Base-by-base conservation (phyloP, 768 basidiomycete genomes). In the Porphyrellus cyaneotinctus region DNA sequence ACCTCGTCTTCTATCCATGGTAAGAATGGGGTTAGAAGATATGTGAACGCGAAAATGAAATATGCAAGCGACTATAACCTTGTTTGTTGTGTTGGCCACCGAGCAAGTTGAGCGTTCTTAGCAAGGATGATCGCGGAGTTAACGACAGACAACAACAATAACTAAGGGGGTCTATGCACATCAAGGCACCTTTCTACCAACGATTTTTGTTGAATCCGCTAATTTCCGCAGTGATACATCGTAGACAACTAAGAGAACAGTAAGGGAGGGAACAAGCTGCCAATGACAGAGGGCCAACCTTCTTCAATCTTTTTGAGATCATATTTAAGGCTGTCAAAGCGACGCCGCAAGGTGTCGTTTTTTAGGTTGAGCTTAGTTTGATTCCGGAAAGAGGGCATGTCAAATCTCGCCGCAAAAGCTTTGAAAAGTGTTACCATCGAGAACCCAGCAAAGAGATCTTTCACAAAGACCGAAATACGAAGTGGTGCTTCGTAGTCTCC, bases 281-380 rank as follows among this genome's bases (percentile, higher is more conserved):
- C 26, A 28, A 32, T 44, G 49, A 41, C n/a, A 39, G 43, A 15
- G 23, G 26, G 58, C 74, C 43, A 51, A 81, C 90, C 89, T 83
- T 91, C 90, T 72, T 91, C 89, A 17, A 92, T 87, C 62, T 90
- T 91, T 68, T 91, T 91, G 56, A 92, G 79, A 64, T 91, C 90
- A 57, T 91, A 92, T 63, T 92, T 91, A 31, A 91, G 72, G 57
- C 86, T 82, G 63, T 91, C 89, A 63, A 87, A 92, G 48, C 88
- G 73, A 53, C 87, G 79, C 5, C 89, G 82, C 17, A 92, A 71
- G 0, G 74, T 63, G 61, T 91, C 90, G 52, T 91, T 91, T 64
- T 91, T 91, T 18, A 92, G 73, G 61, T 91, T 92, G 14, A 92
- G 75, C 89, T 66, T 89, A 57, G 20, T 49, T 51, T 15, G 56